Base-by-base conservation (phyloP, 2,329 filamentous ascomycete genomes). In the Ophiostoma tasmaniense region DNA sequence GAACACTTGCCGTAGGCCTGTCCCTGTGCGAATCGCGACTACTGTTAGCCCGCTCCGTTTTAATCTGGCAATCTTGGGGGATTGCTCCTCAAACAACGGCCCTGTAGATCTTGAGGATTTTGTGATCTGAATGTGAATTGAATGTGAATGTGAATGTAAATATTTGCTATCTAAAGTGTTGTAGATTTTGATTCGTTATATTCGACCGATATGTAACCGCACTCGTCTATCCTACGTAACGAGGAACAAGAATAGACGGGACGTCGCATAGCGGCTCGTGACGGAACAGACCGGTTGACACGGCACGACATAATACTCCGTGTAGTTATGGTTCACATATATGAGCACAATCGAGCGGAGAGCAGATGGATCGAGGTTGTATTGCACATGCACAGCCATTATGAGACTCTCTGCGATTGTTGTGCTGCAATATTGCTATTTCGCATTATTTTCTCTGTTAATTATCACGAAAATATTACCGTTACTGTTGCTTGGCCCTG, bases 251-350 rank as follows among this genome's bases (percentile, higher is more conserved):
- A 45, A n/a, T 45, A 45, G 17, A 45, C 2, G 17, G 42, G 42
- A 45, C 17, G 42, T n/a, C 17, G 20, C 20, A 45, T 45, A 45
- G 7, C 55, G 25, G 55, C 25, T 64, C 33, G 25, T 59, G 61
- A 30, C 65, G 25, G 33, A 66, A 55, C 25, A 66, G 45, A 61
- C 45, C 45, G 45, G 25, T n/a, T n/a, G 25, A 61, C 66, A 25
- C 50, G 50, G 50, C 50, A 55, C 50, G 50, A 30, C 66, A 25
- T 61, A 33, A 30, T 61, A 30, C 66, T 61, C 50, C 22, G 37
- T 25, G 33, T 39, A 37, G 14, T 10, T 37, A 28, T 17, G 30
- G n/a, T 61, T 30, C 11, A 25, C 7, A 25, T 55, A 22, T 55
- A 25, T 25, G n/a, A 20, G 50, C n/a, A 14, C 22, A 25, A 28